Evolutionary conservation across 768 basidiomycete species (phyloP), one percentile per base, ranked within the genome.

Genomic region (Agaricus subrufescens): DNA sequence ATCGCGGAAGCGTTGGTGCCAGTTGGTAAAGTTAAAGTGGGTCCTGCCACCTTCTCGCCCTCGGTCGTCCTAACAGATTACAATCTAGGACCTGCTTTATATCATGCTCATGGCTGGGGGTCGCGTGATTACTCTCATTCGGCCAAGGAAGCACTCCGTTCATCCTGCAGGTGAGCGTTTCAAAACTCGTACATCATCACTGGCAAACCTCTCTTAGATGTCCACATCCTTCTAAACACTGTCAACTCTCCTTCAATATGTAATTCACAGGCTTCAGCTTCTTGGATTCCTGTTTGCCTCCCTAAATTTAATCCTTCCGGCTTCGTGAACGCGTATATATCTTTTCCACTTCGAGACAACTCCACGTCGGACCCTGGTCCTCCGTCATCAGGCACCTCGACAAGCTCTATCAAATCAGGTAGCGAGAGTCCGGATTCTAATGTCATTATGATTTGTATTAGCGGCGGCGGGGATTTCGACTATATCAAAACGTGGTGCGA

Each of bases 241-340:
- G 82, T 98, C 7, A 82, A 89, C 55, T 82, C 91, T 0, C 89
- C 92, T 0, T 88, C 92, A 1, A 84, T 89, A 60, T 75, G 78
- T 57, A 89, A 85, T 66, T 89, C 86, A 2, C 85, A 86, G 8
- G 87, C 86, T 5, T 77, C 93, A 6, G 89, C 94, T 12, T 88
- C 89, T 5, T 99, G 94, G 93, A 81, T 98, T 7, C 97, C 97
- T 2, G 82, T 99, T 46, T 98, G 97, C 67, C 80, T 99, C 3
- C 96, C 97, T 0, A 94, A 94, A 68, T 98, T 91, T 76, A 93
- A 98, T 65, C 77, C 91, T 0, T 73, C 84, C 4, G 88, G 88
- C 1, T 98, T 98, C 69, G 85, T 96, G 27, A 93, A 99, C 67
- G 89, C 92, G 11, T 97, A 95, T 63, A 81, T 98, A 43, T 81